Evolutionary conservation across 2,329 filamentous ascomycete genomes (phyloP).

Genomic region (Hypomyces perniciosus): DNA sequence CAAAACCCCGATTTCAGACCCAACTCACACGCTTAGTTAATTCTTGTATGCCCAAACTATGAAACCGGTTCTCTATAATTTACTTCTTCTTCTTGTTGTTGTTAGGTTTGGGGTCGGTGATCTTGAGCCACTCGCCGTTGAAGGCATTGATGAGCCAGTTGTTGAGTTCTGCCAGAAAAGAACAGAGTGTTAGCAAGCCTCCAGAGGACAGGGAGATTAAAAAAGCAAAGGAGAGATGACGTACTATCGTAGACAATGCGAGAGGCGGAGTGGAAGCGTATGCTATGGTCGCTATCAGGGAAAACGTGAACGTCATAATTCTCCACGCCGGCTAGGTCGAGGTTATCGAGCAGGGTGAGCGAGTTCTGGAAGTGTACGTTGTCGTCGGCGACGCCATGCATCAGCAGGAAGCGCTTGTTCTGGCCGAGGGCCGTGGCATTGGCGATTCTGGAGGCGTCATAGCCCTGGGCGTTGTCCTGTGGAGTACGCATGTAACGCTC

Average conservation of each 20-base stretch:
- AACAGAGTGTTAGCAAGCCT: background rate
- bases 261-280: constrained; percentile 91
- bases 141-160: constrained; percentile 97
- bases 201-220: background rate
- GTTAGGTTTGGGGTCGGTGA: constrained; percentile 44
- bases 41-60: background rate
- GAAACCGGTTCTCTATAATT: background rate
- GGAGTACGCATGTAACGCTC: constrained; percentile 97
- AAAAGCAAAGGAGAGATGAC: constrained; percentile 26
- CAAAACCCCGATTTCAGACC: background rate
- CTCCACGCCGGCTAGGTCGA: constrained; percentile 74
- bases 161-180: constrained; percentile 53
- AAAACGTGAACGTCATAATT: constrained; percentile 98
- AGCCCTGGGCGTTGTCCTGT: constrained; percentile 72
- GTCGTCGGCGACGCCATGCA: constrained; percentile 95
- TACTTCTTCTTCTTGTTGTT: constrained; percentile 19
- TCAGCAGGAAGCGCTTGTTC: constrained; percentile 84
- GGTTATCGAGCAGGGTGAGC: constrained; percentile 74
- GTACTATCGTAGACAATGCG: constrained; percentile 87
- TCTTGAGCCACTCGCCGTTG: constrained; percentile 84
- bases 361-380: constrained; percentile 98
- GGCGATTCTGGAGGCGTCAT: constrained; percentile 65
- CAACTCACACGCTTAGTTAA: background rate
- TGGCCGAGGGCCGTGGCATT: constrained; percentile 67
- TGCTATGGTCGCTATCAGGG: constrained; percentile 91